Evolutionary conservation across 2,329 filamentous ascomycete genomes (phyloP).

Genomic region (Microdochium trichocladiopsis): DNA sequence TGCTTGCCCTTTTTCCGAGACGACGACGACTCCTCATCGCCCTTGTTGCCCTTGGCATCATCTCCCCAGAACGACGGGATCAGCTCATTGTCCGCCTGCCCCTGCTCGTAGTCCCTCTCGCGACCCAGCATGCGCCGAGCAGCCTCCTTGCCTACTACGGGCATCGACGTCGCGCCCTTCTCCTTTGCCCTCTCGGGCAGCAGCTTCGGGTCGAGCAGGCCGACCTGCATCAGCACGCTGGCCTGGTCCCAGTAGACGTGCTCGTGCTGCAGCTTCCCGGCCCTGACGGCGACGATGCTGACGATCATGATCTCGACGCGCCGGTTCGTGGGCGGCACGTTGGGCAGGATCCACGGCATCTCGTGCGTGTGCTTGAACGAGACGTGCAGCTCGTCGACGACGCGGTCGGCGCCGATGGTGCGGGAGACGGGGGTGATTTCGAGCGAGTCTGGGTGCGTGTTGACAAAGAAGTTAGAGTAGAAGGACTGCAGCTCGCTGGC

Average conservation of each 20-base stretch:
- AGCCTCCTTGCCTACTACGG: conserved; percentile 30
- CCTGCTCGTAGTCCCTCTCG: conserved; percentile 27
- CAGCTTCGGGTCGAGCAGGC: conserved; percentile 38
- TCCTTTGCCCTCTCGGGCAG: conserved; percentile 25
- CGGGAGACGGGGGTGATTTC: conserved; percentile 55
- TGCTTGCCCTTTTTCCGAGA: neutral
- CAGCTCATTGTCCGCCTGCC: conserved; percentile 34
- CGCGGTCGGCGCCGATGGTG: conserved; percentile 56
- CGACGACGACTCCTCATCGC: neutral
- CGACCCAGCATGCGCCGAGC: conserved; percentile 26
- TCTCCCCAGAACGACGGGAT: conserved; percentile 27
- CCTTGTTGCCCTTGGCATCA: conserved; percentile 12
- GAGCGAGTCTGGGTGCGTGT: conserved; percentile 52
- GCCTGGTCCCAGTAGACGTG: conserved; percentile 65
- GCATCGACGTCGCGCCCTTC: conserved; percentile 26
- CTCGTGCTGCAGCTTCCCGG: conserved; percentile 58
- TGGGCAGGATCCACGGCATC: conserved; percentile 56
- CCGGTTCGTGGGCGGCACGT: conserved; percentile 46
- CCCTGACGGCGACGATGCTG: conserved; percentile 55
- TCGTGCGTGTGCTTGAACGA: conserved; percentile 49
- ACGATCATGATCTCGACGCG: conserved; percentile 53
- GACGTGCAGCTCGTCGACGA: conserved; percentile 57
- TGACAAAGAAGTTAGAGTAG: conserved; percentile 59
- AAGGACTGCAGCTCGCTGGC: conserved; percentile 51
- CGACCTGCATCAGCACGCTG: conserved; percentile 54